phyloP scores from a whole-genome alignment of 129 eudicot genomes.

The Chrysanthemum seticuspe region DNA sequence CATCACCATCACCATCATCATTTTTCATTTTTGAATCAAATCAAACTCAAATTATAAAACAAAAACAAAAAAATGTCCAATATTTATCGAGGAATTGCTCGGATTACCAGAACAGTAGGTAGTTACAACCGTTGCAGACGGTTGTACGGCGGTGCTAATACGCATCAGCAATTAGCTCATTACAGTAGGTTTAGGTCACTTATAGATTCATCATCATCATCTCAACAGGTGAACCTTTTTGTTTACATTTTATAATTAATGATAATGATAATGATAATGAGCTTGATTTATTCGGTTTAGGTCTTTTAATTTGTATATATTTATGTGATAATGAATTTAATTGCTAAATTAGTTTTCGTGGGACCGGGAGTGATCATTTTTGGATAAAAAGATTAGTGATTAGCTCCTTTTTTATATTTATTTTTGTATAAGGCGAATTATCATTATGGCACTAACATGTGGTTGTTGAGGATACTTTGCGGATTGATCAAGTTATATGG shows the following conservation, averaged over 20 bases:
- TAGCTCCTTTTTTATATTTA: too few relatives aligned
- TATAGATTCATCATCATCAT: background rate
- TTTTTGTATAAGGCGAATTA: too few relatives aligned
- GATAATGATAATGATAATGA: background rate
- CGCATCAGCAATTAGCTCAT: slow-evolving; percentile 30
- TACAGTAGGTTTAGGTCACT: slow-evolving; percentile 34
- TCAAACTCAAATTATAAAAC: too few relatives aligned
- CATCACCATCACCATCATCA: slow-evolving; percentile 19
- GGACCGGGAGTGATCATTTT: too few relatives aligned
- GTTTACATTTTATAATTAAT: background rate
- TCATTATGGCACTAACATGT: too few relatives aligned
- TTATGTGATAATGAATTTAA: too few relatives aligned
- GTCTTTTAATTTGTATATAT: too few relatives aligned
- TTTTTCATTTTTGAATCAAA: background rate
- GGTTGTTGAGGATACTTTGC: too few relatives aligned
- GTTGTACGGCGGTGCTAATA: slow-evolving; percentile 25
- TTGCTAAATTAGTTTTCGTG: too few relatives aligned
- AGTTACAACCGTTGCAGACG: slow-evolving; percentile 49
- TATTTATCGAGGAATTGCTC: slow-evolving; percentile 40
- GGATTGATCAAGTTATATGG: too few relatives aligned
- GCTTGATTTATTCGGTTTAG: background rate
- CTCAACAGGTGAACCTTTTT: slow-evolving; percentile 48
- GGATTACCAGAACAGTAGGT: slow-evolving; percentile 37
- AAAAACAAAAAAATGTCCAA: slow-evolving; percentile 27
- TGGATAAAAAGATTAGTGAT: too few relatives aligned